Base-by-base conservation (phyloP, 768 basidiomycete genomes). In the Leccinum variicolor region DNA sequence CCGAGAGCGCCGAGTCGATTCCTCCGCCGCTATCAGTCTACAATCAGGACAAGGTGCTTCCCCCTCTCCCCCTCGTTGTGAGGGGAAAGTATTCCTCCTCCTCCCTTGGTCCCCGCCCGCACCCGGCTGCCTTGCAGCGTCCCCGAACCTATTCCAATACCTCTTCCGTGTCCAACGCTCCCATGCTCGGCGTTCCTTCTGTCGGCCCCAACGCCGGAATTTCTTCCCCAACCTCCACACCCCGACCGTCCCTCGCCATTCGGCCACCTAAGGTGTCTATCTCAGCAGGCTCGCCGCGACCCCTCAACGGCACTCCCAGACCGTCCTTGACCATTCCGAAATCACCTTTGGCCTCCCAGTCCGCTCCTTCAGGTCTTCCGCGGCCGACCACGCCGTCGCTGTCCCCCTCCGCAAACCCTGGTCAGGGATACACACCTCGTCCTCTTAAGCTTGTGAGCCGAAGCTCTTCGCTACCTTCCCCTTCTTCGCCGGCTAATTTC, bases 141-240 rank as follows among this genome's bases (percentile, higher is more conserved):
- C 60, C 69, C 6, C 67, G 71, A 64, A 77, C 54, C 73, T 78
- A 68, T 67, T 74, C 49, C 39, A 79, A 19, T 71, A 54, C 61
- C 14, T 73, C 60, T 47, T 70, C 62, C 3, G 57, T 57, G 13
- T 68, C 69, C 48, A 64, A 59, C 21, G 55, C 41, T n/a, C 70
- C 70, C 5, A 54, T 51, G 15, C 34, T 58, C 4, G 58, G 52
- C 6, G 29, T 62, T 10, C 57, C 57, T 45, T 26, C 56, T 13
- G 14, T 47, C 28, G 55, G 60, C 26, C 23, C 19, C 41, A 62
- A 57, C 39, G 54, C 59, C 15, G 62, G 21, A 45, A 61, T 43
- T 6, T 25, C 56, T 50, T 70, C 63, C 28, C 34, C 57, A 13
- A 41, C 55, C 0, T 52, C 59, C 2, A 64, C 57, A 0, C 62